Evolutionary conservation across 73 alveolate species (phyloP).

Genomic region (Paramecium caudatum): DNA sequence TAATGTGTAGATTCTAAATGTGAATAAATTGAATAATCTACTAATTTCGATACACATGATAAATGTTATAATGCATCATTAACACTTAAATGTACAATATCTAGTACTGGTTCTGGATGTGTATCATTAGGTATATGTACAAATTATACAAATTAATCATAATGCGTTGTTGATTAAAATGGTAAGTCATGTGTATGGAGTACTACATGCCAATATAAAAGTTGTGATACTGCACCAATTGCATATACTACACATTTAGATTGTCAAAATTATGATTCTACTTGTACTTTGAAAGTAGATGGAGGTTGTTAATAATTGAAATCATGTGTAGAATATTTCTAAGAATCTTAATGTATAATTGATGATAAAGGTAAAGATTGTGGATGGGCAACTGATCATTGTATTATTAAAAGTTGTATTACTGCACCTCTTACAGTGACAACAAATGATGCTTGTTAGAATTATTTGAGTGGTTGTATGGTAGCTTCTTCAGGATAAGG

Average conservation of each 20-base stretch:
- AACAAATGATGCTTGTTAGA: not conserved
- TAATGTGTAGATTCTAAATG: slow-evolving; percentile 5
- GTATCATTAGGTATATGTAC: not conserved
- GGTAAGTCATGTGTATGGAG: not conserved
- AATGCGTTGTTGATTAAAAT: not conserved
- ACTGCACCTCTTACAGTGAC: slow-evolving; percentile 30
- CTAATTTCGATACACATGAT: not conserved
- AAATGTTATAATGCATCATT: slow-evolving; percentile 38
- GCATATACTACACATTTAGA: not conserved
- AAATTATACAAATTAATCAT: not conserved
- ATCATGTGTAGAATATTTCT: not conserved
- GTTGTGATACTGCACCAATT: slow-evolving; percentile 1
- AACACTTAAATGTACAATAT: not conserved
- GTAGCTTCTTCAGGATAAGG: not conserved
- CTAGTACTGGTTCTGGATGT: not conserved
- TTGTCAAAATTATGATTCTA: not conserved
- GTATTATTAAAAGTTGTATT: not conserved
- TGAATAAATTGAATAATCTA: not conserved
- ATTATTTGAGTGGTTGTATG: not conserved
- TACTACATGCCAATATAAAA: not conserved
- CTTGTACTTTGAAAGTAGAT: not conserved
- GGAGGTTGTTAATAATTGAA: not conserved
- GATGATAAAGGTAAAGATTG: not conserved
- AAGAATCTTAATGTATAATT: not conserved
- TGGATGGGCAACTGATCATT: not conserved